Percentiles rank a stretch among this genome's conserved stretches.
Conservation (phyloP, 2,329 filamentous ascomycete species). For the Fusarium pseudonygamai region DNA sequence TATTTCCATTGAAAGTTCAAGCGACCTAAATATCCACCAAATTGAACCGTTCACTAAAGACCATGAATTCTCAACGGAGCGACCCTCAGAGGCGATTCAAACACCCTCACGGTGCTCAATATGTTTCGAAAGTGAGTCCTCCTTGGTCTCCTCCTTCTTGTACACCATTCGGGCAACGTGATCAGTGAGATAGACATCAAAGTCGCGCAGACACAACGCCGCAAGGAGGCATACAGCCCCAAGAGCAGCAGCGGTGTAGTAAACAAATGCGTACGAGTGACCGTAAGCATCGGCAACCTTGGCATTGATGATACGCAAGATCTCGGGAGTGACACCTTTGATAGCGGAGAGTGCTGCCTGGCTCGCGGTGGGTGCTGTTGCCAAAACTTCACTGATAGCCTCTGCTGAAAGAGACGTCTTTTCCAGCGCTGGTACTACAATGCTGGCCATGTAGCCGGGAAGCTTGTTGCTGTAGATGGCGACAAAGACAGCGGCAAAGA, state of each 20-base stretch:
- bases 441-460: neutral
- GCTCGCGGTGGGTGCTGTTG: neutral
- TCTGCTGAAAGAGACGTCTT: neutral
- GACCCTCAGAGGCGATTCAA: neutral
- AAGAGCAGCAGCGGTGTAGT: neutral
- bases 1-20: neutral
- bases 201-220: neutral
- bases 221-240: neutral
- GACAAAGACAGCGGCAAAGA: neutral
- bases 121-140: neutral
- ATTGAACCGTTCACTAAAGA: rapidly evolving
- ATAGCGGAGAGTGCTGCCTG: neutral
- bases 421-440: neutral
- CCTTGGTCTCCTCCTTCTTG: neutral
- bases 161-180: neutral
- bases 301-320: neutral
- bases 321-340: neutral
- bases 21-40: neutral
- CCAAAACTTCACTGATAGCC: neutral
- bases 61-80: neutral
- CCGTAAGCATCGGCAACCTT: neutral
- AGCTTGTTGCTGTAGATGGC: neutral
- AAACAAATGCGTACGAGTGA: neutral
- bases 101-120: neutral
- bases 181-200: neutral